Base-by-base conservation (phyloP, 106 monocot species). In the Phalaenopsis equestris region DNA sequence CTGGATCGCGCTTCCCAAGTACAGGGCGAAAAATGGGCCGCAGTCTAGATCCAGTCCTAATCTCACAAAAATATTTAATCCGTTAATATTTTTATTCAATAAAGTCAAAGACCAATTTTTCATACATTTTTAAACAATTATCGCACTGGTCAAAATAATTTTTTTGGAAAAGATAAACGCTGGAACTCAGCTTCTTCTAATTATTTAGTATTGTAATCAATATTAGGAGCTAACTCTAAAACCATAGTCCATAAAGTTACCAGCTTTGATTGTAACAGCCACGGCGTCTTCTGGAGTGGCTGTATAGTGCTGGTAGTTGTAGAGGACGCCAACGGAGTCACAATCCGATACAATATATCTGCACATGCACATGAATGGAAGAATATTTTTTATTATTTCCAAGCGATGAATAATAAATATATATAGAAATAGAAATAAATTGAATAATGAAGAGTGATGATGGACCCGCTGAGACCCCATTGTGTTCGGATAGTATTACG, bases 41-140 rank as follows among this genome's bases (percentile, higher is more conserved):
- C 92, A 95, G 56, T 92, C 95, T 75, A 95, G 79, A 83, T 95
- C 95, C 77, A 95, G 61, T 11, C 94, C 93, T 82, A 78, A 45
- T 30, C 30, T 30, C 30, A 30, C 30, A 30, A 30, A 30, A 30
- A 30, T 0, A 30, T 30, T 30, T 30, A 30, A 30, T 30, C 30
- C 0, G 30, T 30, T 30, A 30, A 30, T 30, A 30, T 30, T 30
- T 30, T 30, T 30, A 30, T 30, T 30, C 30, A 0, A 0, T 30
- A 0, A 30, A 30, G 30, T 30, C 30, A 30, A 30, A 30, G 0
- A 0, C 30, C 30, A 30, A 30, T 30, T 30, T 30, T 30, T n/a
- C n/a, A n/a, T n/a, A 67, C n/a, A n/a, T 30, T 30, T 30, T 30
- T 30, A 30, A 30, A 30, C 30, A 30, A 30, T 30, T 30, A 30